Evolutionary conservation across 305 asterid genomes (phyloP).

Genomic region (Plantago coronopus): DNA sequence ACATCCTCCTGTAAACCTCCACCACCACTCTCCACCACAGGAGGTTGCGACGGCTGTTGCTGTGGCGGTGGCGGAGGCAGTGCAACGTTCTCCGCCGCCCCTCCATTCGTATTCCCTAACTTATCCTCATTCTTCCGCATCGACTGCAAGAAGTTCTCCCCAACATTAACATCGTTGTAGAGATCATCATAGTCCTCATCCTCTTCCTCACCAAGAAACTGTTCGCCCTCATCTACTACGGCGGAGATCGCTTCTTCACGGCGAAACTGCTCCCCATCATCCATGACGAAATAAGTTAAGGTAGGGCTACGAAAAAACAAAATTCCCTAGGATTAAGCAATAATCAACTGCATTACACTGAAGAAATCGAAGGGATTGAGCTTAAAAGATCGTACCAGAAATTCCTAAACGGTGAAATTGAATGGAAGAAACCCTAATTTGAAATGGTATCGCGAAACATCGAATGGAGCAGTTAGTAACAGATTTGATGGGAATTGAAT

Average conservation of each 20-base stretch:
- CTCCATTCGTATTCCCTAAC: constrained; percentile 34
- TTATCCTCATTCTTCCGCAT: constrained; percentile 53
- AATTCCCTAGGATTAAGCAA: no score
- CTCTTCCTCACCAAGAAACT: constrained; percentile 64
- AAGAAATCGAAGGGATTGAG: no score
- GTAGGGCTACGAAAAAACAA: constrained; percentile 21
- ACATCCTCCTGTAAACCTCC: constrained; percentile 31
- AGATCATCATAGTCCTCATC: constrained; percentile 91
- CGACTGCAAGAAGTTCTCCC: constrained; percentile 70
- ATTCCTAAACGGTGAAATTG: constrained; percentile 1
- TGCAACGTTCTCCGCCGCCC: constrained; percentile 31
- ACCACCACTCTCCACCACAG: constrained; percentile 32
- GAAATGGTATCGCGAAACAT: constrained; percentile 10
- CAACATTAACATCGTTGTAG: constrained; percentile 79
- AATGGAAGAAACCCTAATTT: constrained; percentile 47
- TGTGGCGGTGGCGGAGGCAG: constrained; percentile 20
- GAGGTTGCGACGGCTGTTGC: constrained; percentile 28
- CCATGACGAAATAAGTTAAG: constrained; percentile 35
- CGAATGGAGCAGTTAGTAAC: no score
- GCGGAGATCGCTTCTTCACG: constrained; percentile 77
- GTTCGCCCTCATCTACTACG: constrained; percentile 69
- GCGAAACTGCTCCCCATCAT: constrained; percentile 52
- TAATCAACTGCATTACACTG: no score
- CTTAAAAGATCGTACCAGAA: constrained; percentile 25
- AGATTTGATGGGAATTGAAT: no score